Evolutionary conservation across 148 eudicot genomes (phyloP).

Genomic region (Amaranthus hypochondriacus): DNA sequence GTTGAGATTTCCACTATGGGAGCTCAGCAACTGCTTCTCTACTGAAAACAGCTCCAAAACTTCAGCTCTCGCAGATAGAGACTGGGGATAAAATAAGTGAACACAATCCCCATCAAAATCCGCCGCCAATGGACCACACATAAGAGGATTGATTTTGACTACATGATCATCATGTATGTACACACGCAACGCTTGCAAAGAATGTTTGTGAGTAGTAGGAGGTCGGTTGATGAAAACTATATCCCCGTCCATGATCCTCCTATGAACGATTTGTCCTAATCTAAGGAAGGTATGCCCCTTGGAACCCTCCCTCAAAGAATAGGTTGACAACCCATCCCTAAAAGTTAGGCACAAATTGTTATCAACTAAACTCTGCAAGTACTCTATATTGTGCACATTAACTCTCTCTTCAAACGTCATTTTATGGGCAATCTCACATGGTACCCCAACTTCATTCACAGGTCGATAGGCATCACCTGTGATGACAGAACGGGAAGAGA

Average conservation of each 20-base stretch:
- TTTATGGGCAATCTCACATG: constrained; percentile 78
- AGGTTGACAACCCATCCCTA: constrained; percentile 65
- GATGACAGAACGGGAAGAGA: constrained; percentile 90
- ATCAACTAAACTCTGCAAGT: constrained; percentile 73
- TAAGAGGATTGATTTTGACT: constrained; percentile 81
- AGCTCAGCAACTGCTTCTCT: constrained; percentile 88
- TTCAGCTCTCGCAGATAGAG: constrained; percentile 85
- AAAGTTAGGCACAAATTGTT: constrained; percentile 72
- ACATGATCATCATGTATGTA: constrained; percentile 84
- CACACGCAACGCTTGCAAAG: constrained; percentile 73
- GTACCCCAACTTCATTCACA: constrained; percentile 83
- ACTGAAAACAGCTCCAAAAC: constrained; percentile 88
- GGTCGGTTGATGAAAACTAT: constrained; percentile 89
- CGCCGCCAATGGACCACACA: constrained; percentile 96
- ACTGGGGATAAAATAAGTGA: constrained; percentile 93
- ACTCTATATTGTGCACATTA: constrained; percentile 58
- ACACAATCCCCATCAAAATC: constrained; percentile 97
- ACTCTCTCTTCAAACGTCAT: constrained; percentile 90
- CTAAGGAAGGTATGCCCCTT: constrained; percentile 89
- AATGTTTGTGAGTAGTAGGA: constrained; percentile 94
- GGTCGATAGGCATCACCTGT: constrained; percentile 84
- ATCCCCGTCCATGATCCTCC: constrained; percentile 93
- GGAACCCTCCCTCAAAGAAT: constrained; percentile 84
- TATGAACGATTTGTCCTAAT: constrained; percentile 76
- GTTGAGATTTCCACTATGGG: constrained; percentile 87